A percentile compares a stretch with the other conserved stretches of the same genome.
These are phyloP conservation scores for Chaetomium sp. DNA, from an alignment of 2,329 filamentous ascomycete species.

Conservation along the genomic window DNA sequence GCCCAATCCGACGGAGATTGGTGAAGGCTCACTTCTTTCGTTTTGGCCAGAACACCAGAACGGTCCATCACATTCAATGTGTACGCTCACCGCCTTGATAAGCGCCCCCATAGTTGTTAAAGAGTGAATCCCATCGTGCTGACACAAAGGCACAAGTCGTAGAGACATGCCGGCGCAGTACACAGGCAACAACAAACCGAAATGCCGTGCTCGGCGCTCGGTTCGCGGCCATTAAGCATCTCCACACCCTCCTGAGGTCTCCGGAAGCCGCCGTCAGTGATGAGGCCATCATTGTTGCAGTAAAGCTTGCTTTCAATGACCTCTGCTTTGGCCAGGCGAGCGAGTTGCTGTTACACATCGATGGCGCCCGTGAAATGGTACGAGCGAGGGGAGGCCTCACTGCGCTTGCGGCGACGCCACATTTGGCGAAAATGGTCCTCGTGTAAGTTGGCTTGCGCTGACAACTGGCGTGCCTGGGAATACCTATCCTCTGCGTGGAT, in stretches of 20 bases:
- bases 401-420: neutral
- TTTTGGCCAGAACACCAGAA: too few relatives aligned
- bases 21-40: too few relatives aligned
- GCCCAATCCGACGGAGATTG: too few relatives aligned
- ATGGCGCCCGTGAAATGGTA: conserved; percentile 5
- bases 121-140: neutral
- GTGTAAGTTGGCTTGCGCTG: conserved; percentile 6
- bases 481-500: too few relatives aligned
- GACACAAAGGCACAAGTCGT: conserved; percentile 5
- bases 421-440: conserved; percentile 9
- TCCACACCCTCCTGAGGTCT: conserved; percentile 1
- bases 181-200: neutral
- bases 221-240: neutral
- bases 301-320: conserved; percentile 13
- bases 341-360: conserved; percentile 4
- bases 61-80: neutral
- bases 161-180: conserved; percentile 1
- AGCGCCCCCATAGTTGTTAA: too few relatives aligned
- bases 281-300: conserved; percentile 8
- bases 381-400: conserved; percentile 3
- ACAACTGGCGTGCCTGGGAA: too few relatives aligned
- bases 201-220: neutral
- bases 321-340: conserved; percentile 11
- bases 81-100: neutral
- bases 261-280: neutral